Percentiles rank a stretch among this genome's conserved stretches.
phyloP scores from a whole-genome alignment of 495 filamentous ascomycete genomes.

The Talaromyces ruber region DNA sequence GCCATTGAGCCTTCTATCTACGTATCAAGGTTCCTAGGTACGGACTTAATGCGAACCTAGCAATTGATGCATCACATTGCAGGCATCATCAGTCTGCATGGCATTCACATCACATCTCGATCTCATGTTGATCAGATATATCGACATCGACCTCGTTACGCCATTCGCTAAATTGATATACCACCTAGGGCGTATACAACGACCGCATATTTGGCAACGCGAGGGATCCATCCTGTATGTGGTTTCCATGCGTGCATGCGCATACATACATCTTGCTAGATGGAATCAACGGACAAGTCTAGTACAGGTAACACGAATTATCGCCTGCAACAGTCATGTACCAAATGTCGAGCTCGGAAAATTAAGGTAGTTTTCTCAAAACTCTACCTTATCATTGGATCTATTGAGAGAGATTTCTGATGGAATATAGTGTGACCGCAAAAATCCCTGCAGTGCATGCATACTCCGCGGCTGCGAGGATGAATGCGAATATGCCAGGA shows the following conservation, averaged over 20 bases:
- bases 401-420: neutral
- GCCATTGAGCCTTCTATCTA: neutral
- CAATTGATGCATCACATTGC: neutral
- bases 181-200: neutral
- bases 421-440: slow-evolving; percentile 21
- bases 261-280: neutral
- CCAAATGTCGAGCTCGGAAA: neutral
- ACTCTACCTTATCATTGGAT: neutral
- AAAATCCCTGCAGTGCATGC: slow-evolving; percentile 23
- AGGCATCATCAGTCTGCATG: neutral
- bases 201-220: neutral
- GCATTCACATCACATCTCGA: neutral
- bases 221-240: neutral
- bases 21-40: neutral
- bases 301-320: neutral
- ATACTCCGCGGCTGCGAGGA: slow-evolving; percentile 20
- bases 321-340: slow-evolving; percentile 3
- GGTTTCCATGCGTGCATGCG: neutral
- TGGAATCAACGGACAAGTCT: neutral
- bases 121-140: neutral
- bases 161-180: neutral
- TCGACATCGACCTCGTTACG: neutral
- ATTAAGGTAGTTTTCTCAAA: neutral
- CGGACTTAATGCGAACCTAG: neutral
- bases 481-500: slow-evolving; percentile 26